phyloP scores from a whole-genome alignment of 805 yeast species.

The Lipomyces orientalis region DNA sequence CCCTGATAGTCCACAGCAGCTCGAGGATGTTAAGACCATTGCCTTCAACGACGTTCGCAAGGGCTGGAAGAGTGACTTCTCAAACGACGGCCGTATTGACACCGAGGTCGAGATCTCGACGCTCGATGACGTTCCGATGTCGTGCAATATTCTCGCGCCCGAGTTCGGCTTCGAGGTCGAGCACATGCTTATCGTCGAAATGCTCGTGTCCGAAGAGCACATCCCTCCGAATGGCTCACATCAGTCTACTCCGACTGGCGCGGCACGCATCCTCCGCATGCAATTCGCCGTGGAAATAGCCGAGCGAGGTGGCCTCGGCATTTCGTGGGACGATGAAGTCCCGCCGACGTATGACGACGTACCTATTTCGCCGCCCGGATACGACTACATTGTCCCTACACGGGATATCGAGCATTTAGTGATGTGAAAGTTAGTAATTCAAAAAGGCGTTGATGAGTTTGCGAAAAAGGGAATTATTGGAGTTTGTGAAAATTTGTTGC shows the following conservation, averaged over 20 bases:
- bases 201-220: conserved; percentile 91
- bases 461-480: background rate
- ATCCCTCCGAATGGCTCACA: conserved; percentile 49
- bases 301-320: conserved; percentile 93
- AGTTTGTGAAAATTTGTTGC: background rate
- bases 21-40: conserved; percentile 74
- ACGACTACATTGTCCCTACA: conserved; percentile 49
- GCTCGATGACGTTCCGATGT: conserved; percentile 34
- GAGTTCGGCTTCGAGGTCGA: conserved; percentile 75
- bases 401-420: conserved; percentile 29
- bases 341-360: conserved; percentile 95
- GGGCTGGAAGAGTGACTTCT: conserved; percentile 96
- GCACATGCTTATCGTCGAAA: conserved; percentile 81
- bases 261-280: conserved; percentile 93
- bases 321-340: conserved; percentile 98
- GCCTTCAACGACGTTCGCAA: conserved; percentile 79
- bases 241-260: conserved; percentile 72
- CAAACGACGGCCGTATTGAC: conserved; percentile 78
- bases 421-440: conserved; percentile 4
- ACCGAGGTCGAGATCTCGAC: conserved; percentile 50
- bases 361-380: conserved; percentile 86
- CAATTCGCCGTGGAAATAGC: conserved; percentile 84
- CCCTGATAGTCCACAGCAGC: conserved; percentile 15
- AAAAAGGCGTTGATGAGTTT: background rate
- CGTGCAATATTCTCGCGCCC: conserved; percentile 85